These are phyloP conservation scores for Puccinia hordei DNA, from an alignment of 1,284 basidiomycete genomes.

Conservation along the genomic window DNA sequence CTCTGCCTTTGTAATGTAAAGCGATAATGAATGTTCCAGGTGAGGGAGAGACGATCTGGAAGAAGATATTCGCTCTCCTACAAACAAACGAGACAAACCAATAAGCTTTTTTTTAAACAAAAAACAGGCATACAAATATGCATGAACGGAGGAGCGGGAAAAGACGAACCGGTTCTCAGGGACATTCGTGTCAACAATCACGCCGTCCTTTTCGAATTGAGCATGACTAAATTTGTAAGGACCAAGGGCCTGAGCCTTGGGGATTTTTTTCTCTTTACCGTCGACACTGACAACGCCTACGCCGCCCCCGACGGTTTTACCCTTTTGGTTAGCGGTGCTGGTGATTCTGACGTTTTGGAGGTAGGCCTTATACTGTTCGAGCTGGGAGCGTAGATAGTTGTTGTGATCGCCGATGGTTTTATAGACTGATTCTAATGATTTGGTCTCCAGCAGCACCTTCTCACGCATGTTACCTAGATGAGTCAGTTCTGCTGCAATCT, in stretches of 20 bases:
- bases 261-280: conserved; percentile 92
- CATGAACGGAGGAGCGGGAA: not conserved
- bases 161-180: conserved; percentile 84
- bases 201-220: conserved; percentile 98
- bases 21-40: conserved; percentile 99
- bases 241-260: conserved; percentile 77
- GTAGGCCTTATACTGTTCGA: conserved; percentile 99
- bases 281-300: conserved; percentile 94
- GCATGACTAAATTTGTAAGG: conserved; percentile 96
- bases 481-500: conserved; percentile 89
- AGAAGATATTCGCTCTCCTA: conserved; percentile 95
- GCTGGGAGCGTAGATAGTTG: conserved; percentile 89
- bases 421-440: conserved; percentile 90
- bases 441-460: conserved; percentile 89
- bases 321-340: conserved; percentile 59
- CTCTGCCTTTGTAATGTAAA: conserved; percentile 96
- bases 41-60: conserved; percentile 95
- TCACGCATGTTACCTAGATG: conserved; percentile 95
- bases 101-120: not conserved
- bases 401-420: conserved; percentile 99
- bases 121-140: not conserved
- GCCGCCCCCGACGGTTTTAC: conserved; percentile 80
- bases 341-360: conserved; percentile 94
- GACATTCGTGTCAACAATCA: conserved; percentile 97
- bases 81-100: conserved; percentile 13